These are phyloP conservation scores for Puya raimondii DNA, from an alignment of 176 grass and related monocot genomes.

Conservation along the genomic window DNA sequence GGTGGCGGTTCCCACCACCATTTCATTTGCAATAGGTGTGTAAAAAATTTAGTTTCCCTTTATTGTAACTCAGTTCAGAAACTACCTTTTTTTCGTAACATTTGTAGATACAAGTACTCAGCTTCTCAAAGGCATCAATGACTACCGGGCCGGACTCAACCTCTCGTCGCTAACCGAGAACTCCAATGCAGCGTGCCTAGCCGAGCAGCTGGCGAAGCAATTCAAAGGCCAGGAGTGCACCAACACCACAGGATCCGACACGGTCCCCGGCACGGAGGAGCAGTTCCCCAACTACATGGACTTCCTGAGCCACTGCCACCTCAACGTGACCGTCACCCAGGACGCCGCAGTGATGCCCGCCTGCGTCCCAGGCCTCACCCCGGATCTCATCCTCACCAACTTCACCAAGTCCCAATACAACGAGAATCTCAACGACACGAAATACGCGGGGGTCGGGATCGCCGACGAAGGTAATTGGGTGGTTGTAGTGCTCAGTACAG, in stretches of 20 bases:
- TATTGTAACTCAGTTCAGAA: neutral
- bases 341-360: constrained; percentile 75
- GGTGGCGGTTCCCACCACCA: too few relatives aligned
- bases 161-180: constrained; percentile 63
- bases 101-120: constrained; percentile 43
- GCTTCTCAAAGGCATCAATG: constrained; percentile 84
- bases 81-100: too few relatives aligned
- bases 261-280: constrained; percentile 70
- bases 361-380: constrained; percentile 48
- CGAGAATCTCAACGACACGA: constrained; percentile 50
- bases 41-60: neutral
- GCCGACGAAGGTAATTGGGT: constrained; percentile 87
- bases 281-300: constrained; percentile 71
- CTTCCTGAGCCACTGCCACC: constrained; percentile 62
- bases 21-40: too few relatives aligned
- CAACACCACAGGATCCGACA: constrained; percentile 82
- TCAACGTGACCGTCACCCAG: constrained; percentile 67
- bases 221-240: constrained; percentile 72
- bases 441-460: constrained; percentile 55
- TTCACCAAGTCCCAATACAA: constrained; percentile 92
- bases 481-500: constrained; percentile 75
- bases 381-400: constrained; percentile 67
- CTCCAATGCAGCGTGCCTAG: constrained; percentile 61
- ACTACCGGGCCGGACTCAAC: constrained; percentile 63
- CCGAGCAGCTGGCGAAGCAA: constrained; percentile 67